Evolutionary conservation across 495 filamentous ascomycete genomes (phyloP).

Genomic region (Aspergillus wentii): DNA sequence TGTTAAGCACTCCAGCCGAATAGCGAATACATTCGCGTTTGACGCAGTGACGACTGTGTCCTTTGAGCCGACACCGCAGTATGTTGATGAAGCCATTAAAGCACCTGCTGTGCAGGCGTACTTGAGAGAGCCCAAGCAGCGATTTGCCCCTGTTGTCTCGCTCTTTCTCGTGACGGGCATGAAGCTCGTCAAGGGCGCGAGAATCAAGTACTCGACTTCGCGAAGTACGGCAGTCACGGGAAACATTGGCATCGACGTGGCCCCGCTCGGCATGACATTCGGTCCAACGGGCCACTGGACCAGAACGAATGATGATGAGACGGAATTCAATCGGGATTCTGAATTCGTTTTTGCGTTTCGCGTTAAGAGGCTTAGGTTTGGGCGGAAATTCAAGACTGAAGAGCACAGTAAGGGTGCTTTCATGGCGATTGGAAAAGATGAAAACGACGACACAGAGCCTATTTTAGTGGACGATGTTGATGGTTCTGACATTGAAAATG

Average conservation of each 20-base stretch:
- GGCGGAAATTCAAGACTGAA: conserved; percentile 17
- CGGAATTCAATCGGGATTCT: conserved; percentile 16
- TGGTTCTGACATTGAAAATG: conserved; percentile 19
- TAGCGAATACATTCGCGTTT: conserved; percentile 16
- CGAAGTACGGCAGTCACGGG: conserved; percentile 12
- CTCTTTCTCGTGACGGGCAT: conserved; percentile 26
- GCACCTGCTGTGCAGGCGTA: conserved; percentile 24
- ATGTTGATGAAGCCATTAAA: conserved; percentile 20
- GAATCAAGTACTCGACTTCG: conserved; percentile 23
- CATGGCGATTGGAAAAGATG: conserved; percentile 11
- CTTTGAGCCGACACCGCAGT: conserved; percentile 23
- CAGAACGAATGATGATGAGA: conserved; percentile 18
- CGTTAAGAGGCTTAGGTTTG: conserved; percentile 23
- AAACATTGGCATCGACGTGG: conserved; percentile 18
- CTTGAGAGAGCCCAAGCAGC: conserved; percentile 21
- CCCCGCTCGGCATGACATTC: conserved; percentile 13
- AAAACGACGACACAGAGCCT: conserved; percentile 12
- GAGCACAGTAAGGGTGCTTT: conserved; percentile 24
- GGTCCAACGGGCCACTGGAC: conserved; percentile 20
- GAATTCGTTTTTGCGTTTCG: conserved; percentile 29
- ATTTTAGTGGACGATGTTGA: conserved; percentile 20
- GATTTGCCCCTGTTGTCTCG: conserved; percentile 13
- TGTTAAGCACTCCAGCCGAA: conserved; percentile 14
- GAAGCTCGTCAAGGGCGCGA: conserved; percentile 26
- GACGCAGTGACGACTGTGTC: conserved; percentile 20